Percentiles rank a stretch among this genome's conserved stretches.
These are phyloP conservation scores for Fusarium robinianum DNA, from an alignment of 2,329 filamentous ascomycete species.

Conservation along the genomic window DNA sequence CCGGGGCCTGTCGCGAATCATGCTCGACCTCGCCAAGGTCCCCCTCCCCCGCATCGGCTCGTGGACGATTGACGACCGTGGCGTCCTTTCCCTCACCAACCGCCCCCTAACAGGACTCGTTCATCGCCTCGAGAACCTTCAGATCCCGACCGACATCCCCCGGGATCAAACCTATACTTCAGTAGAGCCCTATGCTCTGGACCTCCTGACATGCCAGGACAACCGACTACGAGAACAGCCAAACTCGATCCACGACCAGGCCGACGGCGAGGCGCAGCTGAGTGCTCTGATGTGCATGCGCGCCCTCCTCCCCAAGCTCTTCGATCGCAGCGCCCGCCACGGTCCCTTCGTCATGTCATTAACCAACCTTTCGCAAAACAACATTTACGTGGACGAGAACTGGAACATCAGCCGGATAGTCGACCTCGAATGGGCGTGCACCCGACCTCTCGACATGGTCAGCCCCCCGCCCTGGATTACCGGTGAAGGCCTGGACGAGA, in stretches of 20 bases:
- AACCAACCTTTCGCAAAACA: conserved; percentile 42
- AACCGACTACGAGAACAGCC: conserved; percentile 35
- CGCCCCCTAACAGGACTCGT: conserved; percentile 23
- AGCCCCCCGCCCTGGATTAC: conserved; percentile 42
- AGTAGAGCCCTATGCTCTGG: conserved; percentile 35
- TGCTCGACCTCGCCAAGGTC: conserved; percentile 26
- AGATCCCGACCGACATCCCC: conserved; percentile 39
- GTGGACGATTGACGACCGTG: conserved; percentile 26
- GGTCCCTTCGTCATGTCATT: conserved; percentile 37
- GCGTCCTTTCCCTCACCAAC: conserved; percentile 40
- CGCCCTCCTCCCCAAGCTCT: conserved; percentile 35
- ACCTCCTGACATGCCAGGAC: conserved; percentile 38
- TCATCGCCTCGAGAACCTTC: conserved; percentile 39
- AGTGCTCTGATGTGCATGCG: conserved; percentile 33
- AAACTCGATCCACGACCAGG: conserved; percentile 31
- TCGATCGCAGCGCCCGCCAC: conserved; percentile 24
- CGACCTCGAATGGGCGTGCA: conserved; percentile 43
- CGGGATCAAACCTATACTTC: conserved; percentile 38
- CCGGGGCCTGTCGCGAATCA: conserved; percentile 25
- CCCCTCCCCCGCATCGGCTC: conserved; percentile 31
- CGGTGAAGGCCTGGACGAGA: conserved; percentile 23
- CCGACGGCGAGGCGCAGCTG: conserved; percentile 39
- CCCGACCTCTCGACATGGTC: conserved; percentile 40
- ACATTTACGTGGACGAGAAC: conserved; percentile 43
- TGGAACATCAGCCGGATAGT: conserved; percentile 42